Percentiles rank a stretch among this genome's conserved stretches.
Evolutionary conservation across 83 land plant species (phyloP).

Genomic region (Larix sibirica): DNA sequence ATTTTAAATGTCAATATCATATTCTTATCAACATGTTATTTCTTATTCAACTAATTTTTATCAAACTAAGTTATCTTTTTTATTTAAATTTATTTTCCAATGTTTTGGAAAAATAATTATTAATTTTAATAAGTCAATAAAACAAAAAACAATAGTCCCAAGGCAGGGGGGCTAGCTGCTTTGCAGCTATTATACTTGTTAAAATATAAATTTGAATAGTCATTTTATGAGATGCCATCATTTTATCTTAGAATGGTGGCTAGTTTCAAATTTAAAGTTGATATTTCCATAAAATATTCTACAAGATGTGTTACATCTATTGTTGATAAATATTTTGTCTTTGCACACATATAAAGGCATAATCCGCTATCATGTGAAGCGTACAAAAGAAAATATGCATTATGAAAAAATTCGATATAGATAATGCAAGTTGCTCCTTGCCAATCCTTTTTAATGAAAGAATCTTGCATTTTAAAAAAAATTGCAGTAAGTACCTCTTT

Average conservation of each 20-base stretch:
- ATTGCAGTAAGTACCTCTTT: background rate
- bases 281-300: conserved; percentile 11
- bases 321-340: conserved; percentile 9
- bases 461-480: background rate
- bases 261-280: background rate
- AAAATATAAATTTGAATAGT: no score
- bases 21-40: no score
- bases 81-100: no score
- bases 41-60: no score
- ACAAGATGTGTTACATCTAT: background rate
- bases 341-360: conserved; percentile 80
- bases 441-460: conserved; percentile 46
- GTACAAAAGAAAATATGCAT: conserved; percentile 75
- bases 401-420: conserved; percentile 76
- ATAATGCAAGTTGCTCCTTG: conserved; percentile 64
- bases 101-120: no score
- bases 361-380: conserved; percentile 73
- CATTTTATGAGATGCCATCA: background rate
- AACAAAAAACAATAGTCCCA: no score
- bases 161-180: no score
- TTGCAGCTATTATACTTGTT: no score
- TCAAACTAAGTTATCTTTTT: no score
- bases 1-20: no score
- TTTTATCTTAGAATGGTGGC: background rate
- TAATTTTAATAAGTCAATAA: no score